Conservation (phyloP, 257 asterid genomes). For the Solanum sejunctum region DNA sequence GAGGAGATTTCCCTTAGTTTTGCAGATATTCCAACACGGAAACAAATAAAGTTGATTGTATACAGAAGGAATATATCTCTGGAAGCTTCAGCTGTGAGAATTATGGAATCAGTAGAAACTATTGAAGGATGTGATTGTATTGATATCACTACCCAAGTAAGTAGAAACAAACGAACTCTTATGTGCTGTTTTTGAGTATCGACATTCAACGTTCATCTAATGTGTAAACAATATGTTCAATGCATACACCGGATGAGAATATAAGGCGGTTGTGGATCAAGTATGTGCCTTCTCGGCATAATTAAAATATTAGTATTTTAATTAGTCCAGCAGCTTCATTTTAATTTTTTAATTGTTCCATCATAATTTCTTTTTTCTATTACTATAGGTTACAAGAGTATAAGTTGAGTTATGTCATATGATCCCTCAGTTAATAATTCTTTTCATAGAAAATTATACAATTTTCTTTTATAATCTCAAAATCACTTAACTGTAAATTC, state of each 20-base stretch:
- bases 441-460: no score
- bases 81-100: not conserved
- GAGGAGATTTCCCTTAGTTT: not conserved
- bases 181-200: not conserved
- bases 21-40: not conserved
- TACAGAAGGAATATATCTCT: not conserved
- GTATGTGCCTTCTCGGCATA: not conserved
- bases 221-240: not conserved
- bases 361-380: no score
- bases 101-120: not conserved
- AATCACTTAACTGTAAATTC: no score
- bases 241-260: not conserved
- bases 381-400: no score
- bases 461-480: no score
- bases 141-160: not conserved
- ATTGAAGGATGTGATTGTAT: not conserved
- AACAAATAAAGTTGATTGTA: not conserved
- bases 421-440: no score
- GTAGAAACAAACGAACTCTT: not conserved
- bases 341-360: no score
- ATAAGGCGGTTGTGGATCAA: not conserved
- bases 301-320: no score
- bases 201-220: not conserved
- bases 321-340: no score
- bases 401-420: no score